Base-by-base conservation (phyloP, 2,329 filamentous ascomycete species). In the Beauveria asiatica region DNA sequence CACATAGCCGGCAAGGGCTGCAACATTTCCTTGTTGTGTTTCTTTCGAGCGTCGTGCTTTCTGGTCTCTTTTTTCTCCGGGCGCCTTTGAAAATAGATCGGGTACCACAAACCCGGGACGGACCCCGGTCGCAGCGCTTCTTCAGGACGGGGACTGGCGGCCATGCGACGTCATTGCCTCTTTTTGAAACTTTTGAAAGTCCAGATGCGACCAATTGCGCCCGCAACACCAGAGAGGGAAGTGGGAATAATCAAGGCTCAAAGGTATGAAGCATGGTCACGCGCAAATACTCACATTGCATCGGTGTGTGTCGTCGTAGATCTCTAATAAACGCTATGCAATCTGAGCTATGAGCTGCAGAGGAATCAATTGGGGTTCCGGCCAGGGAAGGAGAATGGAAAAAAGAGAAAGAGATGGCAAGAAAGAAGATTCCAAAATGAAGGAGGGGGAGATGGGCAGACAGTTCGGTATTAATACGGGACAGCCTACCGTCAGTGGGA, bases 401-500 rank as follows among this genome's bases (percentile, higher is more conserved):
- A 48, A 57, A 61, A 59, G 58, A 23, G 51, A 30, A 62, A 58
- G 50, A 56, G 48, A 60, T 55, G 50, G 17, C 46, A 44, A 37
- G 25, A 53, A 37, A 54, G 21, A 48, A 9, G 21, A 37, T 37
- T 37, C 33, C 30, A 60, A 27, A 8, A 46, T 46, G 42, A 42
- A 57, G 56, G 57, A 62, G 61, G 61, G 58, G 55, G 55, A 49
- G 27, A 51, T 41, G 62, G 60, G 60, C 45, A 59, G 57, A 44
- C 30, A 51, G 52, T 62, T 61, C 46, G 50, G 57, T 64, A 61
- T 65, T 65, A 62, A 64, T 63, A 55, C 58, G 30, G 52, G 25
- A 53, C 39, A 44, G 48, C 54, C 49, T 33, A n/a, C 33, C 17
- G 39, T 21, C 19, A 21, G 49, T 41, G 53, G 27, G n/a, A 46